A percentile compares a stretch with the other conserved stretches of the same genome.
Conservation (phyloP, 2,329 filamentous ascomycete genomes). For the Talaromyces amestolkiae region DNA sequence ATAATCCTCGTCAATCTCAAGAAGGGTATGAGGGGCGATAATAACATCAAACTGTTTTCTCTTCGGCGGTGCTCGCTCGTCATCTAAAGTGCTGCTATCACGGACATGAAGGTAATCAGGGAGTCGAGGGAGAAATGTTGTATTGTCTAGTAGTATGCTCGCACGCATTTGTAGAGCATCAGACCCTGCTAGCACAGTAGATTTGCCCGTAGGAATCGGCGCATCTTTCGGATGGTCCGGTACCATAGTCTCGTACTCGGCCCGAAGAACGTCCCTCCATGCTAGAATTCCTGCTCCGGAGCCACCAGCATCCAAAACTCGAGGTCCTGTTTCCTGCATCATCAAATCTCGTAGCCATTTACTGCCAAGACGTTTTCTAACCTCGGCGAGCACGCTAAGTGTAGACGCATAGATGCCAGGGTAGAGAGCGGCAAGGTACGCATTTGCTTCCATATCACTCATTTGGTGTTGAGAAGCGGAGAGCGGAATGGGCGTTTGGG, state of each 20-base stretch:
- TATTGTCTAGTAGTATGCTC: constrained; percentile 77
- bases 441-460: constrained; percentile 61
- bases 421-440: constrained; percentile 59
- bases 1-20: constrained; percentile 72
- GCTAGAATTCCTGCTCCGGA: constrained; percentile 62
- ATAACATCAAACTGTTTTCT: constrained; percentile 87
- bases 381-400: constrained; percentile 57
- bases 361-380: constrained; percentile 58
- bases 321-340: constrained; percentile 55
- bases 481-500: constrained; percentile 58
- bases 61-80: constrained; percentile 51
- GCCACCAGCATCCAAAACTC: constrained; percentile 61
- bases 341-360: constrained; percentile 59
- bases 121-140: constrained; percentile 86
- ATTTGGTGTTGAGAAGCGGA: constrained; percentile 56
- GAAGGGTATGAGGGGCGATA: constrained; percentile 79
- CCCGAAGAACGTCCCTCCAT: constrained; percentile 68
- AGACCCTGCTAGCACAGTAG: constrained; percentile 76
- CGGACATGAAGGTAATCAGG: constrained; percentile 75
- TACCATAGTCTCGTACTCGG: constrained; percentile 74
- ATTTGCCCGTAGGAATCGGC: constrained; percentile 58
- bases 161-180: constrained; percentile 71
- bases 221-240: constrained; percentile 41
- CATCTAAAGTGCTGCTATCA: constrained; percentile 58
- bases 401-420: constrained; percentile 60